Evolutionary conservation across 345 rosid species (phyloP), one percentile per base, ranked within the genome.

Genomic region (Arabis hirsuta): DNA sequence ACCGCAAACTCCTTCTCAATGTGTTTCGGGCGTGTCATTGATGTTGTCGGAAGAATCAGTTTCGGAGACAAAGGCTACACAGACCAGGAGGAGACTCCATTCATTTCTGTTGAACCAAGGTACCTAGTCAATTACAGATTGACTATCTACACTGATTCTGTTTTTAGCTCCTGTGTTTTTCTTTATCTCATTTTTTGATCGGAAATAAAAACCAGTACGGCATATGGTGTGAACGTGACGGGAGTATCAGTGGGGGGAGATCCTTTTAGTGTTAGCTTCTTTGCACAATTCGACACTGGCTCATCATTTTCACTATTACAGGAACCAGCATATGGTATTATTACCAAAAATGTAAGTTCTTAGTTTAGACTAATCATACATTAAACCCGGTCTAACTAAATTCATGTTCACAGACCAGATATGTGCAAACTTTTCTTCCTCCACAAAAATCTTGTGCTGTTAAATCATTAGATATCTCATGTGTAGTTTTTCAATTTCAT

Each of bases 31-130:
- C 32, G 32, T 38, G 39, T 76, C 52, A 31, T 76, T 31, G 84
- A 76, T 57, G 80, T 82, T 43, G 6, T 76, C 5, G 99, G 99
- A 54, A 87, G 99, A 83, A 91, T 95, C 76, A 90, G 81, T 62
- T 91, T 95, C 52, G 99, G 99, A 29, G 99, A 95, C 76, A 82
- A 75, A 72, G 97, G 97, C 47, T 89, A 84, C 81, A 76, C 87
- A 13, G 87, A 80, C 67, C 97, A 95, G 78, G 78, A 76, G 11
- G 88, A 85, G 75, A 91, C 99, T 4, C 93, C 97, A 19, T 88
- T 94, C 72, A 71, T 77, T 52, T 77, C 86, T 51, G 43, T 82
- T 77, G 69, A 66, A 48, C 43, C 78, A 73, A 88, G 62, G 98
- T 88, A 78, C 73, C 84, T 9, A 19, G 26, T 73, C 58, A 50